These are phyloP conservation scores for Aspergillus brunneoviolaceus DNA, from an alignment of 2,329 filamentous ascomycete species.

Conservation along the genomic window DNA sequence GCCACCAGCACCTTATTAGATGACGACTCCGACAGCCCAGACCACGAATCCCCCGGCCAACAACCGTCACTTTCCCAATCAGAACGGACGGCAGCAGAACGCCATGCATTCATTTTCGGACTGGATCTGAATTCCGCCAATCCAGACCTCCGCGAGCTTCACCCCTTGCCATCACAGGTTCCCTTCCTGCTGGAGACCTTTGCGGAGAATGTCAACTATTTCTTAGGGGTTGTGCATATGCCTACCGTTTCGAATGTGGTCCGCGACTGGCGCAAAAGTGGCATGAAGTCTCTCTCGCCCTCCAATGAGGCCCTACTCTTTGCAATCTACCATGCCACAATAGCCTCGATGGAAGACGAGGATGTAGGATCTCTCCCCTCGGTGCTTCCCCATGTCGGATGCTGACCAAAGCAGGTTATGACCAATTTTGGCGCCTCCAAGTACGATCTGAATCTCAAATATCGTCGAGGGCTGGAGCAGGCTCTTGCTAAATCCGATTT, in stretches of 20 bases:
- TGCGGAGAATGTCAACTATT: constrained; percentile 39
- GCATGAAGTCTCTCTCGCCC: constrained; percentile 37
- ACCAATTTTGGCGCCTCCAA: not conserved
- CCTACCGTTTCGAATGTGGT: constrained; percentile 32
- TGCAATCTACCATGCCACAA: constrained; percentile 57
- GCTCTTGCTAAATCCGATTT: not conserved
- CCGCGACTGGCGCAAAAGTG: constrained; percentile 34
- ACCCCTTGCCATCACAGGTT: not conserved
- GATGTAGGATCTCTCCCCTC: constrained; percentile 43
- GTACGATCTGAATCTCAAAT: not conserved
- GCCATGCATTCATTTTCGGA: not conserved
- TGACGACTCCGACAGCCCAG: not conserved
- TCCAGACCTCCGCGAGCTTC: not conserved
- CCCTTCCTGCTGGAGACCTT: not conserved
- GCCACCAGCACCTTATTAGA: not conserved
- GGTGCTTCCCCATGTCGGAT: not conserved
- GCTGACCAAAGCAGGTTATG: not conserved
- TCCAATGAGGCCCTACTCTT: constrained; percentile 56
- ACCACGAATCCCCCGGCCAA: not conserved
- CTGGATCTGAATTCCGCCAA: not conserved
- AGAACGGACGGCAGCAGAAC: not conserved
- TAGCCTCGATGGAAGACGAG: constrained; percentile 58
- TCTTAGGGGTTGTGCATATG: constrained; percentile 32
- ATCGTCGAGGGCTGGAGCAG: not conserved
- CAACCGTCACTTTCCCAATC: not conserved